phyloP scores from a whole-genome alignment of 306 rosid species.

The Fagus crenata region DNA sequence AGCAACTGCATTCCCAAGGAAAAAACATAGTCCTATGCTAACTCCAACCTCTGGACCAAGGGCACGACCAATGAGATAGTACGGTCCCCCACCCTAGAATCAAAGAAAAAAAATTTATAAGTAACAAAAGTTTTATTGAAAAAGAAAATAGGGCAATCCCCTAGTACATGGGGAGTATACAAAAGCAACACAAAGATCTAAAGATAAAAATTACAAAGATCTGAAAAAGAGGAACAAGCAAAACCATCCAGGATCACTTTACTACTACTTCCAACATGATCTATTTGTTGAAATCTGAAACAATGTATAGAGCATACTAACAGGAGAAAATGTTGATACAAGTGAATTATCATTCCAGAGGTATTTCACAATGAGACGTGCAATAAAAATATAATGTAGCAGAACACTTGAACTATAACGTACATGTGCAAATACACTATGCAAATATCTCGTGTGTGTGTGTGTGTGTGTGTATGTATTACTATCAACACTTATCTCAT shows the following conservation, averaged over 20 bases:
- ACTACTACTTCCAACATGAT: neutral
- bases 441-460: too few species aligned
- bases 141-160: too few species aligned
- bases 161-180: too few species aligned
- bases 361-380: neutral
- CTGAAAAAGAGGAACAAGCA: too few species aligned
- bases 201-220: too few species aligned
- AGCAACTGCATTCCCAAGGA: slow-evolving; percentile 98
- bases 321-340: neutral
- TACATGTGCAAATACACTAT: neutral
- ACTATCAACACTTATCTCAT: neutral
- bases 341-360: neutral
- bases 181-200: too few species aligned
- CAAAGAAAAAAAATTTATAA: slow-evolving; percentile 23
- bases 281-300: slow-evolving; percentile 1
- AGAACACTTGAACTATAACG: neutral
- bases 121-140: neutral
- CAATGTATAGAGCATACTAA: neutral
- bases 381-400: slow-evolving; percentile 1
- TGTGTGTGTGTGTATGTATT: too few species aligned
- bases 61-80: slow-evolving; percentile 99
- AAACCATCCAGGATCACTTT: neutral
- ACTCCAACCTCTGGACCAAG: slow-evolving; percentile 99
- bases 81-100: slow-evolving; percentile 97
- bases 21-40: slow-evolving; percentile 98